phyloP scores from a whole-genome alignment of 2,329 filamentous ascomycete species.

The Aspergillus sp. region DNA sequence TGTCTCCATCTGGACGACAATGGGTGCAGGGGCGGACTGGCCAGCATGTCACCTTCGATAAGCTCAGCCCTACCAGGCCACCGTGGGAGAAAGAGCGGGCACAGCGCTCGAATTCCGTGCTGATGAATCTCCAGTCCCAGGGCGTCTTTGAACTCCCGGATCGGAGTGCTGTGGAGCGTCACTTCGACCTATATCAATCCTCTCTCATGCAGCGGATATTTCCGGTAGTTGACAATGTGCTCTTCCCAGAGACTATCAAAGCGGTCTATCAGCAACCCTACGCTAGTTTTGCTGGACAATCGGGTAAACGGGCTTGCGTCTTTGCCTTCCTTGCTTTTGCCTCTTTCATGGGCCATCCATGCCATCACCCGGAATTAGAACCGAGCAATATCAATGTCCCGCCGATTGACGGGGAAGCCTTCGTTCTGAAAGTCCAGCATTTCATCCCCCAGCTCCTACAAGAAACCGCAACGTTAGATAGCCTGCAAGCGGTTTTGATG shows the following conservation, averaged over 20 bases:
- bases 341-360: constrained; percentile 23
- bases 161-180: constrained; percentile 26
- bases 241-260: constrained; percentile 48
- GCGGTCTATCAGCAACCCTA: constrained; percentile 41
- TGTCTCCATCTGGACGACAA: constrained; percentile 47
- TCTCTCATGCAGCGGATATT: constrained; percentile 46
- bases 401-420: constrained; percentile 41
- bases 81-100: constrained; percentile 37
- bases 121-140: constrained; percentile 19
- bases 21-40: constrained; percentile 51
- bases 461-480: constrained; percentile 41
- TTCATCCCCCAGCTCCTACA: constrained; percentile 45
- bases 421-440: constrained; percentile 41
- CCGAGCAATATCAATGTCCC: neutral
- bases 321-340: constrained; percentile 48
- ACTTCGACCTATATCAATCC: constrained; percentile 28
- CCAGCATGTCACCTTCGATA: constrained; percentile 31
- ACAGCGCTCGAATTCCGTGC: constrained; percentile 16
- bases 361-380: constrained; percentile 3
- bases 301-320: constrained; percentile 47
- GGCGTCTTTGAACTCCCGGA: constrained; percentile 37
- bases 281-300: constrained; percentile 18
- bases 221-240: constrained; percentile 46
- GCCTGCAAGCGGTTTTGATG: constrained; percentile 48
- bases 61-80: constrained; percentile 22